Evolutionary conservation across 2,329 filamentous ascomycete genomes (phyloP).

Genomic region (Penicillium sp.): DNA sequence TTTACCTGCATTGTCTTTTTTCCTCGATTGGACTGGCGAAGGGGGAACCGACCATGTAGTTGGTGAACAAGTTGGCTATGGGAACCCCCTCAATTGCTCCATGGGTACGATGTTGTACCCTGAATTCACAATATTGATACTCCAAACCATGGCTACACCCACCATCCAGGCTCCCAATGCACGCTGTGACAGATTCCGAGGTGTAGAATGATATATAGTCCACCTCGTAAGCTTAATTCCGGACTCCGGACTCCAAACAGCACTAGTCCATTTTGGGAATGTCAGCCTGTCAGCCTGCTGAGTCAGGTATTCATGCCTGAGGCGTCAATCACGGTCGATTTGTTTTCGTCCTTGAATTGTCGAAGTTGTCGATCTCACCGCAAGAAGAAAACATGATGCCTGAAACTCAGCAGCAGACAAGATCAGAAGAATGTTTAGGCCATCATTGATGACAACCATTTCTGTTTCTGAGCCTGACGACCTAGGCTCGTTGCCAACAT

Average conservation of each 20-base stretch:
- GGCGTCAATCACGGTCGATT: neutral
- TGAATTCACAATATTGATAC: too few species aligned
- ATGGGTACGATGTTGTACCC: too few species aligned
- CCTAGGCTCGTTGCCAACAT: neutral
- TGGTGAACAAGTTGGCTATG: too few species aligned
- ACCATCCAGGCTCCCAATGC: too few species aligned
- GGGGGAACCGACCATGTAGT: too few species aligned
- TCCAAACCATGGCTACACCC: too few species aligned
- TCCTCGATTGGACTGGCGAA: too few species aligned
- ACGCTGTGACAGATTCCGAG: neutral
- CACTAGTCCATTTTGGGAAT: conserved; percentile 2
- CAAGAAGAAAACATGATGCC: neutral
- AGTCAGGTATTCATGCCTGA: neutral
- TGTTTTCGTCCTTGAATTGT: neutral
- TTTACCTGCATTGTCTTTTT: too few species aligned
- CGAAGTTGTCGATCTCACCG: neutral
- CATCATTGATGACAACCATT: neutral
- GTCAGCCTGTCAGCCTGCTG: conserved; percentile 1
- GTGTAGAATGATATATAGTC: neutral
- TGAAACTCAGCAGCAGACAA: neutral
- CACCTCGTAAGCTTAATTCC: conserved; percentile 4
- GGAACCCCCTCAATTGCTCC: too few species aligned
- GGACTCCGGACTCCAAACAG: neutral
- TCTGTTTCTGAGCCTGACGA: conserved; percentile 5
- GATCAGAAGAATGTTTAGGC: neutral